Conservation (phyloP, 1,284 basidiomycete species). For the Ganoderma lucidum region DNA sequence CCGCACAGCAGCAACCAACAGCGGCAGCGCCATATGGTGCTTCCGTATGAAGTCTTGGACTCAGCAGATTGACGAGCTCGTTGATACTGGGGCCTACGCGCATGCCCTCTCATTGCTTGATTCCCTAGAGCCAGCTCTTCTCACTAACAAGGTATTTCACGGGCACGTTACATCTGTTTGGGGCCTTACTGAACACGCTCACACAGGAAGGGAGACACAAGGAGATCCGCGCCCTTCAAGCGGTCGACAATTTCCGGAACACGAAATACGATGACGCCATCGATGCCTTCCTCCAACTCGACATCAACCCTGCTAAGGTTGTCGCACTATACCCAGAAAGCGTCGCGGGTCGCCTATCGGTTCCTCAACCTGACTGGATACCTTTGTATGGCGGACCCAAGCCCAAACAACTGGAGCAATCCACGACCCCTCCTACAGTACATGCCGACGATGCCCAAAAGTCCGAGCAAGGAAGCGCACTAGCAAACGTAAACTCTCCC, state of each 20-base stretch:
- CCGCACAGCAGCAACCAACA: conserved; percentile 61
- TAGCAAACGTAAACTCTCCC: conserved; percentile 32
- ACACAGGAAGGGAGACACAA: conserved; percentile 62
- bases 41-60: conserved; percentile 79
- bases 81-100: conserved; percentile 73
- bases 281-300: conserved; percentile 87
- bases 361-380: conserved; percentile 82
- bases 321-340: conserved; percentile 88
- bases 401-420: conserved; percentile 46
- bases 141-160: conserved; percentile 71
- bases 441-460: conserved; percentile 37
- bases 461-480: conserved; percentile 26
- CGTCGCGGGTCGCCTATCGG: conserved; percentile 82
- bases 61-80: conserved; percentile 87
- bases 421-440: conserved; percentile 19
- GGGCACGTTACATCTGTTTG: not conserved
- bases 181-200: not conserved
- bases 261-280: conserved; percentile 81
- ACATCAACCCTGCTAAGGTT: conserved; percentile 94
- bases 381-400: conserved; percentile 84
- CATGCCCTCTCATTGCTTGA: conserved; percentile 88
- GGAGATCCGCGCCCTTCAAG: conserved; percentile 74
- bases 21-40: conserved; percentile 84
- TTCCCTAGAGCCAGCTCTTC: conserved; percentile 65
- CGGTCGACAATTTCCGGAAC: conserved; percentile 78